Base-by-base conservation (phyloP, 1,139 yeast genomes). In the Debaryomyces psychrophilus region DNA sequence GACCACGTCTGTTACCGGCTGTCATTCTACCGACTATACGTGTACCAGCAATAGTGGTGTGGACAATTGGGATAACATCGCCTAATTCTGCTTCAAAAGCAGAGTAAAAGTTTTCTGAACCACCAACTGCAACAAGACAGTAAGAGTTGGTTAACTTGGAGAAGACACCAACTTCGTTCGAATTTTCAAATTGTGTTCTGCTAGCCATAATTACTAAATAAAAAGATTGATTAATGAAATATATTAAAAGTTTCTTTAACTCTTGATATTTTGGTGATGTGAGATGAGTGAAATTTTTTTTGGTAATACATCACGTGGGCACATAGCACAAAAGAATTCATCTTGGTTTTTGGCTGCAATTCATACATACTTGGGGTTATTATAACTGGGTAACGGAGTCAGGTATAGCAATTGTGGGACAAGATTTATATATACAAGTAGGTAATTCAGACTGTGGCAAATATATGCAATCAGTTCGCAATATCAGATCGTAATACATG, bases 21-120 rank as follows among this genome's bases (percentile, higher is more conserved):
- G 97, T 88, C 96, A 95, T 88, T 69, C 99, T 83, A 57, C 99
- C 99, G 51, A 95, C 89, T 56, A 95, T 95, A 72, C 99, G 87
- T 58, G 96, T 90, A 57, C 99, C 99, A 37, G 97, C 97, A 60
- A 95, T 93, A 52, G 99, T 93, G 47, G 98, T 89, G 66, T 93
- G 97, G 53, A 90, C 95, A 61, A 93, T 90, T 48, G 99, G 99
- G 52, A 95, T 84, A 49, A 90, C 92, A 71, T 92, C 98, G 51
- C 97, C 97, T 55, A 95, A 77, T 71, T 93, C 97, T 48, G 97
- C 96, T 76, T 95, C 99, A 65, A 93, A 93, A 36, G 97, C 96
- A 53, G 97, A 84, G 75, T 93, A 95, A 63, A 95, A 95, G 76
- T 95, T 95, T 72, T 95, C 98, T 39, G 97, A 90, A 29, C 98